Percentiles rank a stretch among this genome's conserved stretches.
Conservation (phyloP, 2,329 filamentous ascomycete genomes). For the Calonectria naviculata region DNA sequence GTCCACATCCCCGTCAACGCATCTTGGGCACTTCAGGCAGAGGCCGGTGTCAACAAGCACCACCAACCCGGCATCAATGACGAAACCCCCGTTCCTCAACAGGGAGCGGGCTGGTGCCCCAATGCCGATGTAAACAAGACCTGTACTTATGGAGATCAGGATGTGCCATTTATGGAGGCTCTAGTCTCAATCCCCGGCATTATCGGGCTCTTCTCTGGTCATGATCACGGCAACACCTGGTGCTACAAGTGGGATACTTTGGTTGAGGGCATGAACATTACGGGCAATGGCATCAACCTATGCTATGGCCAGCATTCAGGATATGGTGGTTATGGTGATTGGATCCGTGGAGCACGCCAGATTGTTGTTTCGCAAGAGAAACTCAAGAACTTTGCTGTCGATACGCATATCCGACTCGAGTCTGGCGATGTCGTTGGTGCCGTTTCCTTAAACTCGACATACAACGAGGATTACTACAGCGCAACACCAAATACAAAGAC, state of each 20-base stretch:
- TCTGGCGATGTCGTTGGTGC: slow-evolving; percentile 61
- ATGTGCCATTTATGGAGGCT: slow-evolving; percentile 72
- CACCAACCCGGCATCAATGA: slow-evolving; percentile 59
- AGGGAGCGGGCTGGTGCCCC: slow-evolving; percentile 56
- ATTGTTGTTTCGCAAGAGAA: slow-evolving; percentile 59
- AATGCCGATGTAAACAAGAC: slow-evolving; percentile 50
- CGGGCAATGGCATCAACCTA: slow-evolving; percentile 57
- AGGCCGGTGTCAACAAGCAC: slow-evolving; percentile 47
- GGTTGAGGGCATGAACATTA: slow-evolving; percentile 58
- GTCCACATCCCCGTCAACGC: slow-evolving; percentile 59
- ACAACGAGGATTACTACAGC: slow-evolving; percentile 66
- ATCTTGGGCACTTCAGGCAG: slow-evolving; percentile 35
- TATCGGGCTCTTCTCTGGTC: slow-evolving; percentile 70
- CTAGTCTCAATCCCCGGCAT: slow-evolving; percentile 65
- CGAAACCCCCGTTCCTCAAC: slow-evolving; percentile 53
- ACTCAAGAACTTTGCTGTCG: slow-evolving; percentile 53
- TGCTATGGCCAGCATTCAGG: slow-evolving; percentile 75
- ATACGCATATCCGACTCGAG: slow-evolving; percentile 73
- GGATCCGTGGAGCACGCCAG: slow-evolving; percentile 70
- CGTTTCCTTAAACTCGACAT: slow-evolving; percentile 69
- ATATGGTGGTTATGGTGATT: slow-evolving; percentile 76
- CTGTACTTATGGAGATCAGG: slow-evolving; percentile 60
- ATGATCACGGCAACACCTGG: slow-evolving; percentile 74
- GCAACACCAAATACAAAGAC: slow-evolving; percentile 51
- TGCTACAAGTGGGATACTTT: slow-evolving; percentile 61